These are phyloP conservation scores for Vitis riparia DNA, from an alignment of 164 flowering plant genomes.

Conservation along the genomic window DNA sequence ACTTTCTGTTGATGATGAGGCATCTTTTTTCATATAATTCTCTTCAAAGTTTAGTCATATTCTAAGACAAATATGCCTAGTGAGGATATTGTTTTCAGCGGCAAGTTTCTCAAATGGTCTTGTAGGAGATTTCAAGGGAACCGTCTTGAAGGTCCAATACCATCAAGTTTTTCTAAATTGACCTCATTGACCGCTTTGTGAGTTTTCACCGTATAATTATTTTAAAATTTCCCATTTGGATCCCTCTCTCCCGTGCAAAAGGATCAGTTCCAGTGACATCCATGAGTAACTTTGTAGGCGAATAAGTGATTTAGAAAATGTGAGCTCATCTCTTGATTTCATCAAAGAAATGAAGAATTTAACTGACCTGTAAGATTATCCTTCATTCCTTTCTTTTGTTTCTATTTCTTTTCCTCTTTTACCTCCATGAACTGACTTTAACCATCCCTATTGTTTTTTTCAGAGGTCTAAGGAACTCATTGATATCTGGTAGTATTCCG, in stretches of 20 bases:
- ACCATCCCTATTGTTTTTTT: not conserved
- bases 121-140: slow-evolving; percentile 28
- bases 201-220: not conserved
- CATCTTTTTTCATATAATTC: no score
- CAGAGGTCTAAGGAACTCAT: slow-evolving; percentile 32
- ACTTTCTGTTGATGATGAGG: no score
- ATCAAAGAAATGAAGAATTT: slow-evolving; percentile 34
- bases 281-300: slow-evolving; percentile 9
- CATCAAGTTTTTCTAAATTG: slow-evolving; percentile 22
- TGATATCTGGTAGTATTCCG: slow-evolving; percentile 39
- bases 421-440: no score
- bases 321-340: slow-evolving; percentile 33
- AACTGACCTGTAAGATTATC: slow-evolving; percentile 26
- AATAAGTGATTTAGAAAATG: slow-evolving; percentile 21
- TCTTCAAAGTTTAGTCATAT: no score
- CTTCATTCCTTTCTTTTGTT: not conserved
- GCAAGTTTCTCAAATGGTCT: not conserved
- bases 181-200: slow-evolving; percentile 19
- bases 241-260: not conserved
- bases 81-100: no score
- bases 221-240: no score
- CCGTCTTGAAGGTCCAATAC: slow-evolving; percentile 31
- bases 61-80: not conserved
- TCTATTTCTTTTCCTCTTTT: no score
- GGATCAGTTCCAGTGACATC: not conserved